phyloP scores from a whole-genome alignment of 2,329 filamentous ascomycete species.

The Aspergillus ochraceus region DNA sequence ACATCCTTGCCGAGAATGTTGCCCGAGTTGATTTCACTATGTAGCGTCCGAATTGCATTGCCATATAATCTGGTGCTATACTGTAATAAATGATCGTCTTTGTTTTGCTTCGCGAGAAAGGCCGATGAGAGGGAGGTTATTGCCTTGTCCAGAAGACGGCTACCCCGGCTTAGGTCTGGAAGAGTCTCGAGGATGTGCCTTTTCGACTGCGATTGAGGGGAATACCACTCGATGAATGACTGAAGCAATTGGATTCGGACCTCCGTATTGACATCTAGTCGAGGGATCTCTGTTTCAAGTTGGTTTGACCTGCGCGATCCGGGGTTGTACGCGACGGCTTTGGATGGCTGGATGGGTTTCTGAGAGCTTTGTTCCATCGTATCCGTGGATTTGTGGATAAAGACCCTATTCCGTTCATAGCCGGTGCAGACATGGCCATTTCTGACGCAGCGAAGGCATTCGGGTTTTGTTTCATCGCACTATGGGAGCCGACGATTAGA shows the following conservation, averaged over 20 bases:
- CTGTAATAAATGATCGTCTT: constrained; percentile 15
- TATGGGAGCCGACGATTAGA: constrained; percentile 13
- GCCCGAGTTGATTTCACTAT: constrained; percentile 14
- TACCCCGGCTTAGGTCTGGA: constrained; percentile 13
- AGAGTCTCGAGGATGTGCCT: constrained; percentile 15
- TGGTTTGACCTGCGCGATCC: background rate
- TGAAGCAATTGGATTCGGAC: constrained; percentile 16
- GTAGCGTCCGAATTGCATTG: constrained; percentile 17
- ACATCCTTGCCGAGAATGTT: constrained; percentile 15
- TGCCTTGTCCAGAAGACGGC: constrained; percentile 17
- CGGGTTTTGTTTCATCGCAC: constrained; percentile 24
- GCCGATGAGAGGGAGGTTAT: constrained; percentile 16
- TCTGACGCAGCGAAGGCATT: constrained; percentile 24
- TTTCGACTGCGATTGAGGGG: background rate
- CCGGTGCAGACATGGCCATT: constrained; percentile 24
- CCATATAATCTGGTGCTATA: constrained; percentile 21
- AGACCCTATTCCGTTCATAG: constrained; percentile 17
- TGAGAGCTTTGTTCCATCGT: background rate
- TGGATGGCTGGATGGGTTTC: constrained; percentile 9
- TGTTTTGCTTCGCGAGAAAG: constrained; percentile 18
- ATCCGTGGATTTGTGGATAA: constrained; percentile 15
- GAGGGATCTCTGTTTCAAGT: constrained; percentile 10
- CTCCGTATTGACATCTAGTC: constrained; percentile 14
- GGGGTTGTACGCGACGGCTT: background rate
- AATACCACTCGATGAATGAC: constrained; percentile 13